Evolutionary conservation across 2,329 filamentous ascomycete genomes (phyloP).

Genomic region (Coniella lustricola): DNA sequence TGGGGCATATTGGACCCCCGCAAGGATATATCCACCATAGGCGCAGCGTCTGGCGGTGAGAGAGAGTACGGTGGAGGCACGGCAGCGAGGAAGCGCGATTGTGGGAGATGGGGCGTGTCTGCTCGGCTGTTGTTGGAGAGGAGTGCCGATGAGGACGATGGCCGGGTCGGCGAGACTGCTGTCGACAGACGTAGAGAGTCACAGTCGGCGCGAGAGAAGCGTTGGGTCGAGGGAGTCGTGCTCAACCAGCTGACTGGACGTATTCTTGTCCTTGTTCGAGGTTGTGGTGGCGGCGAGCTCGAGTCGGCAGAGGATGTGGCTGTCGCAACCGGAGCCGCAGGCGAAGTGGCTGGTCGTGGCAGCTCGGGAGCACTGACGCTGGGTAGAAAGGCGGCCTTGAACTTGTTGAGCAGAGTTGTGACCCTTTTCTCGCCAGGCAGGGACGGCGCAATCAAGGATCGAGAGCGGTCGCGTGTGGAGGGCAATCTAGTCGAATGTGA

Average conservation of each 20-base stretch:
- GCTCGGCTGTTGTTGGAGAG: neutral
- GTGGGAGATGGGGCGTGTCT: too few relatives aligned
- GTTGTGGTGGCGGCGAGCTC: constrained; percentile 9
- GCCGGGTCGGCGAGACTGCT: neutral
- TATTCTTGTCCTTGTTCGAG: constrained; percentile 18
- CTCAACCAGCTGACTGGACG: constrained; percentile 17
- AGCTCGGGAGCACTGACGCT: constrained; percentile 10
- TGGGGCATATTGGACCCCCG: constrained; percentile 3
- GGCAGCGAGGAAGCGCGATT: neutral
- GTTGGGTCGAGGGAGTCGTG: neutral
- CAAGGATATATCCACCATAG: constrained; percentile 10
- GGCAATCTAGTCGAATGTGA: constrained; percentile 15
- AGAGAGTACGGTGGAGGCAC: too few relatives aligned
- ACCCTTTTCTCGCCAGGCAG: constrained; percentile 28
- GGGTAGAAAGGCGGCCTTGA: constrained; percentile 21
- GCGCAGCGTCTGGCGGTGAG: neutral
- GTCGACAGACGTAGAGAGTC: neutral
- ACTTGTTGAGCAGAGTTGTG: constrained; percentile 22
- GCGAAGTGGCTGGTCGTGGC: neutral
- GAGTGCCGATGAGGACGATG: neutral
- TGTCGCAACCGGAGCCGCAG: neutral
- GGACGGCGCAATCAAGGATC: constrained; percentile 25
- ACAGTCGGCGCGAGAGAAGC: constrained; percentile 1
- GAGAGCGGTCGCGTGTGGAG: constrained; percentile 22
- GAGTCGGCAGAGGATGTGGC: constrained; percentile 10